A percentile compares a stretch with the other conserved stretches of the same genome.
These are phyloP conservation scores for Aschersonia sp. DNA, from an alignment of 2,329 filamentous ascomycete species.

Conservation along the genomic window DNA sequence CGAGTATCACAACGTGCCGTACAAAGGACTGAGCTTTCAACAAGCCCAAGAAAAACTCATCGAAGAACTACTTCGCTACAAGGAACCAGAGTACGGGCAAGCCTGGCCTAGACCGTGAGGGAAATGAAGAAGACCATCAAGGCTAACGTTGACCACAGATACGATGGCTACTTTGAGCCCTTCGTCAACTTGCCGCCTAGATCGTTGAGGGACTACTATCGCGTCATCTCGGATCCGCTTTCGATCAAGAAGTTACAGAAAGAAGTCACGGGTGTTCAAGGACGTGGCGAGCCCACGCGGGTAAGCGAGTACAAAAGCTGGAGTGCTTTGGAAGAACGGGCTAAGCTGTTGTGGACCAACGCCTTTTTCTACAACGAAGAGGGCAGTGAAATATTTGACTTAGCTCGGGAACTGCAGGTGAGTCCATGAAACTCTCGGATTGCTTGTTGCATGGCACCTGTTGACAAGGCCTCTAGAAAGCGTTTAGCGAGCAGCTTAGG, in stretches of 20 bases:
- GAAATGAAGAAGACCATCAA: background rate
- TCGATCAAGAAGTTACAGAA: slow-evolving; percentile 69
- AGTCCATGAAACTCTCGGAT: background rate
- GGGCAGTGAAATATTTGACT: slow-evolving; percentile 65
- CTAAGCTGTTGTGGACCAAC: slow-evolving; percentile 75
- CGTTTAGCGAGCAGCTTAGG: slow-evolving; percentile 53
- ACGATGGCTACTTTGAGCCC: slow-evolving; percentile 55
- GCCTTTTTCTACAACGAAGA: slow-evolving; percentile 86
- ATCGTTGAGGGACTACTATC: slow-evolving; percentile 71
- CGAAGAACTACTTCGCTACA: slow-evolving; percentile 54
- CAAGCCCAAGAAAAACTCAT: slow-evolving; percentile 78
- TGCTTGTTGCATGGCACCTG: background rate
- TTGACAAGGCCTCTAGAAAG: slow-evolving; percentile 33
- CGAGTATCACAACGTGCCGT: slow-evolving; percentile 42
- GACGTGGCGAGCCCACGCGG: slow-evolving; percentile 48
- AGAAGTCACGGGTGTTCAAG: slow-evolving; percentile 57
- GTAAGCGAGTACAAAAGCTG: slow-evolving; percentile 63
- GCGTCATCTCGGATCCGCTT: slow-evolving; percentile 65
- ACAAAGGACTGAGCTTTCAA: slow-evolving; percentile 63
- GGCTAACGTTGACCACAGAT: slow-evolving; percentile 29
- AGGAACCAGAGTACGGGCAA: slow-evolving; percentile 45
- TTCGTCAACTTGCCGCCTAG: slow-evolving; percentile 69
- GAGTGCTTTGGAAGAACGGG: slow-evolving; percentile 66
- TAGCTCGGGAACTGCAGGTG: slow-evolving; percentile 71
- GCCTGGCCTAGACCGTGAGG: background rate